Conservation (phyloP, 2,329 filamentous ascomycete genomes). For the Diplocarpon rosae region DNA sequence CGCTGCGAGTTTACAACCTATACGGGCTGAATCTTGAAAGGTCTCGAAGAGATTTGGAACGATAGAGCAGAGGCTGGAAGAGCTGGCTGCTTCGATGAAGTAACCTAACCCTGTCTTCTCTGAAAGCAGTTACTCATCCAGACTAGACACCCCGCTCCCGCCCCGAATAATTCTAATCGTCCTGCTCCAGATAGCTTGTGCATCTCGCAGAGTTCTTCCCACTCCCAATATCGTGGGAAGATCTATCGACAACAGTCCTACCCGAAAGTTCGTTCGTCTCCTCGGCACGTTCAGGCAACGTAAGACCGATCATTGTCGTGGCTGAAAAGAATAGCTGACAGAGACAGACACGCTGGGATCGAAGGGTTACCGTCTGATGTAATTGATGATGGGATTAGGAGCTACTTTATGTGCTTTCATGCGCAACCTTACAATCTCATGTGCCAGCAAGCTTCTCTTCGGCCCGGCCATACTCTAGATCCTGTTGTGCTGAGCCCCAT, state of each 20-base stretch:
- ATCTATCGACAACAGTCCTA: too few relatives aligned
- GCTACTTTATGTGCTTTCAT: constrained; percentile 15
- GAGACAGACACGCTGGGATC: neutral
- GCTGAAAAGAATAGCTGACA: too few relatives aligned
- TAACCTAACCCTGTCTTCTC: neutral
- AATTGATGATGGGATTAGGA: constrained; percentile 10
- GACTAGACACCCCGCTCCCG: neutral
- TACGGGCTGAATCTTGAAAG: neutral
- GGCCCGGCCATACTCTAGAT: neutral
- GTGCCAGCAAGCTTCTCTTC: neutral
- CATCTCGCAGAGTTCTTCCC: too few relatives aligned
- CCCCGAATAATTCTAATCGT: neutral
- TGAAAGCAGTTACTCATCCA: neutral
- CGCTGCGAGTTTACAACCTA: neutral
- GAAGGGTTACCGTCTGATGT: constrained; percentile 7
- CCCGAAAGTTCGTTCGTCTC: too few relatives aligned
- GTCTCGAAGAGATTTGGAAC: constrained; percentile 13
- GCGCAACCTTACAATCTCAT: constrained; percentile 13
- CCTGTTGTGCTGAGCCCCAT: constrained; percentile 11
- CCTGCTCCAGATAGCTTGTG: too few relatives aligned
- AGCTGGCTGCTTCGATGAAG: constrained; percentile 12
- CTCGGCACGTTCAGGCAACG: too few relatives aligned
- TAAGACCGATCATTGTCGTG: too few relatives aligned
- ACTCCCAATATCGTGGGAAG: too few relatives aligned
- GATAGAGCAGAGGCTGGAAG: constrained; percentile 13